Base-by-base conservation (phyloP, 2,329 filamentous ascomycete species). In the Epichloe uncinata region DNA sequence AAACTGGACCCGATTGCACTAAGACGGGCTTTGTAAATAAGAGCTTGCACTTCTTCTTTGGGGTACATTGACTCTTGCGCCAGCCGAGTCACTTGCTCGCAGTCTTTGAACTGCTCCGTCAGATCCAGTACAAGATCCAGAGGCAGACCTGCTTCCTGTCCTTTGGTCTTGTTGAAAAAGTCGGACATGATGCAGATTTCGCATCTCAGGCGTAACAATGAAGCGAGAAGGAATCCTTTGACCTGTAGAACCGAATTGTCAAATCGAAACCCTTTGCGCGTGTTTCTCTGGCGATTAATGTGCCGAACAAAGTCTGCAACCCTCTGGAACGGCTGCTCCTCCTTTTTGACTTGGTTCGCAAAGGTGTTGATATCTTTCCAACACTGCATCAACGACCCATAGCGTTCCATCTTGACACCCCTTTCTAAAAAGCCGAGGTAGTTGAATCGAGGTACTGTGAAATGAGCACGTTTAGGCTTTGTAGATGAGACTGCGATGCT, bases 251-350 rank as follows among this genome's bases (percentile, higher is more conserved):
- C 57, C 0, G 65, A 61, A 37, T 66, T 61, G 47, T 70, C 65
- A 8, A 65, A 66, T 1, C 42, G 42, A 48, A 73, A 72, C 4
- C 54, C 52, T 7, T 52, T 48, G 3, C 38, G 34, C 20, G 51
- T 56, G 13, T 16, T 53, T 16, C 51, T 8, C 52, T 65, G 60
- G 5, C 61, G 62, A 16, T 65, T 65, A 4, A 67, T 66, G 26
- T 68, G 62, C 15, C 67, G 62, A 2, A 75, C 72, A 4, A 73
- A 61, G 36, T 73, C 61, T 5, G 66, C 66, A 1, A 78, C 71
- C 0, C 64, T 64, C 35, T 72, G 67, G 50, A 72, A 74, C 0
- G 74, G 73, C 54, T 77, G 73, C 54, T 77, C 73, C 9, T 75
- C 68, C 30, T 59, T 58, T 16, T 55, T 54, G 0, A 75, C 69